These are phyloP conservation scores for Monosporascus sp. DNA, from an alignment of 2,329 filamentous ascomycete species.

Conservation along the genomic window DNA sequence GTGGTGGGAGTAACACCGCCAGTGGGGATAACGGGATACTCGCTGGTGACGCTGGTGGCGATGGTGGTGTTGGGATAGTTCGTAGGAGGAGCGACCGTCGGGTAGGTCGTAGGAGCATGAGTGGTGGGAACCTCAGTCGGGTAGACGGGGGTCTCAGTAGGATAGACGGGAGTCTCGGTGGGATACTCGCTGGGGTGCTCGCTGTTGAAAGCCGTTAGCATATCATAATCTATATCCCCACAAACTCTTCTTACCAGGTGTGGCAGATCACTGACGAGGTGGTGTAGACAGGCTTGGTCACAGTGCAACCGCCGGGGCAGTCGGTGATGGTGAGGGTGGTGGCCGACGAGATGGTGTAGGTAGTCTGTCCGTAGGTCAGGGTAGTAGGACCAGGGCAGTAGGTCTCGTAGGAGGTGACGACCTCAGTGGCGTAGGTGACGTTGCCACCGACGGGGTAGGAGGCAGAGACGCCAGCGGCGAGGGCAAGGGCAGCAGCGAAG, in stretches of 20 bases:
- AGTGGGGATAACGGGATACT: neutral
- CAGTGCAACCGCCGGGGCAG: constrained; percentile 58
- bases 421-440: constrained; percentile 58
- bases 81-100: constrained; percentile 1
- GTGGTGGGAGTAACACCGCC: constrained; percentile 18
- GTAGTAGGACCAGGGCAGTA: constrained; percentile 66
- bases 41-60: constrained; percentile 7
- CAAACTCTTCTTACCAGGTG: constrained; percentile 21
- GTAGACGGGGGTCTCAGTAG: too few relatives aligned
- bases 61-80: constrained; percentile 10
- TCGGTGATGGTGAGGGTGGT: constrained; percentile 67
- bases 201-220: constrained; percentile 24
- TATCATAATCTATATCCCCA: neutral
- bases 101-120: too few relatives aligned
- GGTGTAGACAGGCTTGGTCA: constrained; percentile 53
- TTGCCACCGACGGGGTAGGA: constrained; percentile 28
- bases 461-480: constrained; percentile 39
- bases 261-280: constrained; percentile 40
- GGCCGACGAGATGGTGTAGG: constrained; percentile 64
- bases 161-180: too few relatives aligned
- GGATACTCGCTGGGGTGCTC: neutral
- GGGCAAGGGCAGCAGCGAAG: constrained; percentile 48
- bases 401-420: constrained; percentile 64
- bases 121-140: neutral
- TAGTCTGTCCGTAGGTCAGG: constrained; percentile 58